A percentile compares a stretch with the other conserved stretches of the same genome.
These are phyloP conservation scores for Quercus dentata DNA, from an alignment of 306 rosid genomes.

Conservation along the genomic window DNA sequence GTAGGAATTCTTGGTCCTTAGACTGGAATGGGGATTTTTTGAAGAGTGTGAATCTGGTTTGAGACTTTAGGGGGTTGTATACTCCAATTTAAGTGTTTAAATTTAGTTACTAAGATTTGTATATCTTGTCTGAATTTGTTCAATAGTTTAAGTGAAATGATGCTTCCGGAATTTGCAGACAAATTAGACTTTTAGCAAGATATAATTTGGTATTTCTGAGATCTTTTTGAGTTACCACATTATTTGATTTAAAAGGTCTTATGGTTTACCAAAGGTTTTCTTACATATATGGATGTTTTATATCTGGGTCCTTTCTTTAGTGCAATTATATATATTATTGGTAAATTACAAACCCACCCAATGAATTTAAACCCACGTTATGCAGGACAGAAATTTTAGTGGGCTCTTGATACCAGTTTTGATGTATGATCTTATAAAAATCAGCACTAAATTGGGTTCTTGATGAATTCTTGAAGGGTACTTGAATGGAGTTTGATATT, in stretches of 20 bases:
- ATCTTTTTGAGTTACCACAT: not conserved
- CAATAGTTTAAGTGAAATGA: not conserved
- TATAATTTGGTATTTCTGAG: not conserved
- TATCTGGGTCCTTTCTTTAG: not conserved
- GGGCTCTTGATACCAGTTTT: no score
- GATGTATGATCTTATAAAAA: no score
- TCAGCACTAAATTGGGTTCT: no score
- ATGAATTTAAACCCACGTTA: no score
- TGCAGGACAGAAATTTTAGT: no score
- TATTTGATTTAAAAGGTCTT: not conserved
- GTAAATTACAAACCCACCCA: no score
- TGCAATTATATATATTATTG: not conserved
- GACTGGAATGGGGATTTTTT: not conserved
- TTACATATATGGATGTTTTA: not conserved
- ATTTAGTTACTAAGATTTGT: not conserved
- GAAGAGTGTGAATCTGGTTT: no score
- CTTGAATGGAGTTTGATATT: no score
- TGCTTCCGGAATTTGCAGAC: not conserved
- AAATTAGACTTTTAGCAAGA: not conserved
- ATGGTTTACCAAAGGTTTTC: not conserved
- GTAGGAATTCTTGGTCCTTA: no score
- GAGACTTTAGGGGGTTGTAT: no score
- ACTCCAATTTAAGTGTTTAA: no score
- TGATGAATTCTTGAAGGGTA: no score
- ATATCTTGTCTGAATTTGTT: not conserved